Conservation (phyloP, 2,329 filamentous ascomycete species). For the Purpureocillium takamizusanense region DNA sequence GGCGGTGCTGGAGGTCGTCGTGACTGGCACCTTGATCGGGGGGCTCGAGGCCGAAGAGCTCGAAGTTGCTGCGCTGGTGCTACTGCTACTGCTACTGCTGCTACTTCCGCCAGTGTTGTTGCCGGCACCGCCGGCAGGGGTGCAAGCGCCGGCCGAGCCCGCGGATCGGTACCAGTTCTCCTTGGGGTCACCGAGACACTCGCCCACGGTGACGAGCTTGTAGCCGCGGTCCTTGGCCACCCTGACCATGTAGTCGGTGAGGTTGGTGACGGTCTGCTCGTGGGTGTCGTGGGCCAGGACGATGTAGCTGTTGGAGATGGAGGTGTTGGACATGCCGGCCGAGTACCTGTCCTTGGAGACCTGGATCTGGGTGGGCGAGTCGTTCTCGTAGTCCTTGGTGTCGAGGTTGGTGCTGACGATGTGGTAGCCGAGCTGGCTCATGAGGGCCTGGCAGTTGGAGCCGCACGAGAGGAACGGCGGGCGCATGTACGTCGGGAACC, state of each 20-base stretch:
- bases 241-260: slow-evolving; percentile 33
- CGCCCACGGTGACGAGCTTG: slow-evolving; percentile 43
- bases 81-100: too few relatives aligned
- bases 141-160: slow-evolving; percentile 5
- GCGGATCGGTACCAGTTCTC: slow-evolving; percentile 41
- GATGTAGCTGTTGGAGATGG: slow-evolving; percentile 30
- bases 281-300: slow-evolving; percentile 44
- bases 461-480: slow-evolving; percentile 36
- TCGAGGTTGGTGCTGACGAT: slow-evolving; percentile 49
- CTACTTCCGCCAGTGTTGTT: too few relatives aligned
- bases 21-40: slow-evolving; percentile 19
- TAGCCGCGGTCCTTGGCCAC: slow-evolving; percentile 31
- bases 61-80: too few relatives aligned
- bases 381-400: slow-evolving; percentile 51
- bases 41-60: too few relatives aligned
- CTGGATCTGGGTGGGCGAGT: slow-evolving; percentile 37
- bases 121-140: slow-evolving; percentile 9
- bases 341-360: slow-evolving; percentile 30
- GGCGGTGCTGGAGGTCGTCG: slow-evolving; percentile 14
- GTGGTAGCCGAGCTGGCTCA: slow-evolving; percentile 41
- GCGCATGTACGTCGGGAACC: slow-evolving; percentile 33
- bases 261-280: slow-evolving; percentile 31
- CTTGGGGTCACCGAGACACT: slow-evolving; percentile 46
- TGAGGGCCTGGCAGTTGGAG: slow-evolving; percentile 22
- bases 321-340: slow-evolving; percentile 22